Evolutionary conservation across 1,284 basidiomycete genomes (phyloP), one percentile per base, ranked within the genome.

Genomic region (Malassezia equina): DNA sequence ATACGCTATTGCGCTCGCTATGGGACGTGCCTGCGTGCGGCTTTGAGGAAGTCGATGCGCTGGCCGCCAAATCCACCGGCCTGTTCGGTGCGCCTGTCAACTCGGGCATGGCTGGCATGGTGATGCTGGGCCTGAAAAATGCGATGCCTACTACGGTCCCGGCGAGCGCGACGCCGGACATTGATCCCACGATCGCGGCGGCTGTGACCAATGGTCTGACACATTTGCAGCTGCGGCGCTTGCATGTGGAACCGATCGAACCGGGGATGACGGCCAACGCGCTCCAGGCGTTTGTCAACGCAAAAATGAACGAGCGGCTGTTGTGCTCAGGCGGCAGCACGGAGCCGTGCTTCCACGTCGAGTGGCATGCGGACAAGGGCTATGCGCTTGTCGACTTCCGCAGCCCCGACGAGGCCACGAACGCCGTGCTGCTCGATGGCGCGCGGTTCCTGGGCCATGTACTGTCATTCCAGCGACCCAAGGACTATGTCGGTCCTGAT

Each of bases 31-130:
- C 88, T 74, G 88, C 93, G 11, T 86, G 87, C 12, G 91, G 91
- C 19, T 98, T 94, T 65, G 91, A 96, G 70, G 86, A 88, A 65
- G 89, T 95, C 66, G 85, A 85, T 2, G 90, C 91, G 13, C 81
- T 90, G 79, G 89, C 95, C 73, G 93, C 93, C 23, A 99, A 98
- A 76, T 87, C 90, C 76, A 95, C 91, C 86, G 90, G 90, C 60
- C 78, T 90, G 54, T 93, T 93, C 81, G 90, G 90, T 71, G 57
- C 52, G 27, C 55, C 48, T 33, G 54, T 43, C 36, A 58, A 52
- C 17, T 27, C 47, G 27, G 28, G 47, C 25, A 33, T 28, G 15
- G 19, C 28, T 7, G 34, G 42, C 24, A 41, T 55, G 45, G 44
- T 47, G 52, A 34, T 42, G 36, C n/a, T 34, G 29, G 49, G 36